A percentile compares a stretch with the other conserved stretches of the same genome.
phyloP scores from a whole-genome alignment of 768 basidiomycete genomes.

The Neoboletus magnificus region DNA sequence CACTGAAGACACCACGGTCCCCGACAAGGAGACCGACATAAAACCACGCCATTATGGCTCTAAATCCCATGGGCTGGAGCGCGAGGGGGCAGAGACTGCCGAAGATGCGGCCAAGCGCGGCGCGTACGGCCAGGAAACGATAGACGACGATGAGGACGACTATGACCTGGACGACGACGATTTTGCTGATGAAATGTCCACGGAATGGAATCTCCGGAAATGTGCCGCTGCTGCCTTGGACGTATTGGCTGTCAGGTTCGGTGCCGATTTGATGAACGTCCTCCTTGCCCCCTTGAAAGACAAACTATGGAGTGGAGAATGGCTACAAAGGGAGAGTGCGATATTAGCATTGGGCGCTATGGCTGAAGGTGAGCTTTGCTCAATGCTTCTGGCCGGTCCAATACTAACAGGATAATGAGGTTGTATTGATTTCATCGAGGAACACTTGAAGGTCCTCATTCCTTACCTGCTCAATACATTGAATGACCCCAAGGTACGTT shows the following conservation, averaged over 20 bases:
- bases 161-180: conserved; percentile 80
- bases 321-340: conserved; percentile 93
- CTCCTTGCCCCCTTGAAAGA: conserved; percentile 87
- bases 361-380: conserved; percentile 77
- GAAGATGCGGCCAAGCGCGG: conserved; percentile 42
- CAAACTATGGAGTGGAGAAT: conserved; percentile 89
- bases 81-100: conserved; percentile 45
- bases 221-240: conserved; percentile 97
- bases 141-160: conserved; percentile 85
- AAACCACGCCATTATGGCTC: conserved; percentile 90
- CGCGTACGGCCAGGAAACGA: conserved; percentile 77
- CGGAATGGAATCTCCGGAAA: conserved; percentile 98
- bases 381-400: not conserved
- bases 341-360: conserved; percentile 96
- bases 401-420: conserved; percentile 45
- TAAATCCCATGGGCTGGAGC: conserved; percentile 83
- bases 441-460: conserved; percentile 89
- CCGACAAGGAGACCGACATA: conserved; percentile 94
- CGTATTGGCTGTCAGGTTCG: conserved; percentile 92
- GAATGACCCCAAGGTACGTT: conserved; percentile 82
- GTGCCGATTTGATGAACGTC: conserved; percentile 83
- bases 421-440: conserved; percentile 93
- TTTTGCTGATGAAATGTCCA: conserved; percentile 94
- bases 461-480: conserved; percentile 90
- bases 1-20: conserved; percentile 82